These are phyloP conservation scores for Stagonosporopsis tanaceti DNA, from an alignment of 2,329 filamentous ascomycete genomes.

Conservation along the genomic window DNA sequence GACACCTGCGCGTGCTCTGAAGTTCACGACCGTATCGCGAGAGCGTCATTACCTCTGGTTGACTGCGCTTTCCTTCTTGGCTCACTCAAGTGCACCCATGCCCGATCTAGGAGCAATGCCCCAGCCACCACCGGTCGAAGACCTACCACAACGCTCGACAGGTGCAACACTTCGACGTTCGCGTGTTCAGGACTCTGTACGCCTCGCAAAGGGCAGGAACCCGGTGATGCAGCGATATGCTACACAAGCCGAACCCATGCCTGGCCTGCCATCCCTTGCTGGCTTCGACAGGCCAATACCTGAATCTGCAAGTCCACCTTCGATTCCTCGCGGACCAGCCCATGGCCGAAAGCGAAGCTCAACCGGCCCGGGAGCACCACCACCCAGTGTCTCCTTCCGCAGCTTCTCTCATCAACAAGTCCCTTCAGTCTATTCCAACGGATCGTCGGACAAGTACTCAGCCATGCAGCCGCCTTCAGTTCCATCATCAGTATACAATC, in stretches of 20 bases:
- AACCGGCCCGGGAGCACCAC: constrained; percentile 77
- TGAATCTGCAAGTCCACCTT: constrained; percentile 74
- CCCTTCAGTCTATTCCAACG: constrained; percentile 51
- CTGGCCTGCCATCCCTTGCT: constrained; percentile 39
- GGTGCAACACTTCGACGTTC: constrained; percentile 58
- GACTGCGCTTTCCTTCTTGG: constrained; percentile 91
- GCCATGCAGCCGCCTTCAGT: constrained; percentile 44
- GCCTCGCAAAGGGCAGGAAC: constrained; percentile 78
- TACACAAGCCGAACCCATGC: constrained; percentile 39
- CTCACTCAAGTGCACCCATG: constrained; percentile 83
- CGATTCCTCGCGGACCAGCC: constrained; percentile 72
- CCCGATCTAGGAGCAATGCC: constrained; percentile 69
- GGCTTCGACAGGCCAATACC: constrained; percentile 56
- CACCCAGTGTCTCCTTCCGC: constrained; percentile 73
- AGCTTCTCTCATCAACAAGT: constrained; percentile 71
- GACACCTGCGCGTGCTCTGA: constrained; percentile 90
- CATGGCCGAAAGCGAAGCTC: constrained; percentile 91
- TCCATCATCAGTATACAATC: constrained; percentile 52
- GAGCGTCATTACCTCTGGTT: constrained; percentile 96
- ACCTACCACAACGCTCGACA: constrained; percentile 46
- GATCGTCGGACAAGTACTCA: constrained; percentile 49
- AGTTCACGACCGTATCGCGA: constrained; percentile 84
- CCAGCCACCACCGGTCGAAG: constrained; percentile 48
- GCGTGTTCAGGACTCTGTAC: constrained; percentile 86
- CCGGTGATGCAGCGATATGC: constrained; percentile 48